phyloP scores from a whole-genome alignment of 208 protist species.

The Trypanosoma rangeli region DNA sequence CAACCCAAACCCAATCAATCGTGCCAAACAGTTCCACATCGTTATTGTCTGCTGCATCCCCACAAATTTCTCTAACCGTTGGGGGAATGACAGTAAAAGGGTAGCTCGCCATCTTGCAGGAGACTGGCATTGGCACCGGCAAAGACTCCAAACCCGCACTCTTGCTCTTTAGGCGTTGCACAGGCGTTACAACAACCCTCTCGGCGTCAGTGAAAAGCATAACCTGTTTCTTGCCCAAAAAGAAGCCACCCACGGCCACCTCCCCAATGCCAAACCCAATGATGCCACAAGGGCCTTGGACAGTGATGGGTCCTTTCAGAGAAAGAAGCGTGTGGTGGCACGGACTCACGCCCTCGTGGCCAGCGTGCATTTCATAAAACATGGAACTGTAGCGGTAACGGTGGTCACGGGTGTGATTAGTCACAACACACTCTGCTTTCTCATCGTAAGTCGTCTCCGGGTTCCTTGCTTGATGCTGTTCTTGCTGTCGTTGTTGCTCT shows the following conservation, averaged over 20 bases:
- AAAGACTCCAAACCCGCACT: constrained; percentile 23
- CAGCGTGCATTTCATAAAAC: constrained; percentile 60
- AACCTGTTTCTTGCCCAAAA: constrained; percentile 64
- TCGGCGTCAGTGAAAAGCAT: constrained; percentile 50
- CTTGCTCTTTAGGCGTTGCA: constrained; percentile 35
- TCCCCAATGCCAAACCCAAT: constrained; percentile 75
- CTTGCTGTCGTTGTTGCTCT: constrained; percentile 12
- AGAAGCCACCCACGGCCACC: constrained; percentile 61
- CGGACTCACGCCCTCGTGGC: constrained; percentile 14
- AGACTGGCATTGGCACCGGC: not conserved
- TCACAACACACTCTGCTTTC: not conserved
- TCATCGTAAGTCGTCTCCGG: not conserved
- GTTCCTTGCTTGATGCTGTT: constrained; percentile 12
- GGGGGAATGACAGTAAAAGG: not conserved
- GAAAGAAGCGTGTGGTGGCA: constrained; percentile 77
- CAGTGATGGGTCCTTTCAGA: constrained; percentile 49
- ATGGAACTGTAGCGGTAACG: constrained; percentile 48
- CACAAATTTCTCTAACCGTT: constrained; percentile 18
- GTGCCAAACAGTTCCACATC: constrained; percentile 73
- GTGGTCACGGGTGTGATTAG: constrained; percentile 11
- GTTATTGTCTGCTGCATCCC: constrained; percentile 22
- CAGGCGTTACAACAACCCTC: constrained; percentile 54
- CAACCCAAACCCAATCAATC: constrained; percentile 87
- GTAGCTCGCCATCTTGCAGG: not conserved
- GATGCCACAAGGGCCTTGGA: constrained; percentile 75